Evolutionary conservation across 2,329 filamentous ascomycete species (phyloP).

Genomic region (Moelleriella libera): DNA sequence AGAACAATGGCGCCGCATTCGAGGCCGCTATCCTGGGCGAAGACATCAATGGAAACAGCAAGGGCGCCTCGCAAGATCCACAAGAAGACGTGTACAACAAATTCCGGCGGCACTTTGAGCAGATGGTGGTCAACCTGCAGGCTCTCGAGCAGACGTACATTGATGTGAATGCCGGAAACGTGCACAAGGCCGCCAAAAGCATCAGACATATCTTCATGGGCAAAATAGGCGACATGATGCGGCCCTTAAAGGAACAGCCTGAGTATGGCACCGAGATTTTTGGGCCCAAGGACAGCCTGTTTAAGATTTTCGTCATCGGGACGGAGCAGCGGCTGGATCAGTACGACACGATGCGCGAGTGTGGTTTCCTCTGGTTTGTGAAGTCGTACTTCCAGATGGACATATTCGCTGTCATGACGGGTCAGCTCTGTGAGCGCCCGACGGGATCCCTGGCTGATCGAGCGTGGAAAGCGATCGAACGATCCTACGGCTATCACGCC

Average conservation of each 20-base stretch:
- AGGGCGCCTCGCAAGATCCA: slow-evolving; percentile 7
- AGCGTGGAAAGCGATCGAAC: slow-evolving; percentile 34
- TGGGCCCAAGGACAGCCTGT: slow-evolving; percentile 36
- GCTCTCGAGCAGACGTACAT: slow-evolving; percentile 34
- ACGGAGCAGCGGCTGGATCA: slow-evolving; percentile 31
- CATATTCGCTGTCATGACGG: slow-evolving; percentile 39
- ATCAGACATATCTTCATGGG: slow-evolving; percentile 31
- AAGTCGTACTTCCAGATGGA: slow-evolving; percentile 41
- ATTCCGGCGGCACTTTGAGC: slow-evolving; percentile 25
- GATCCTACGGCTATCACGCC: slow-evolving; percentile 31
- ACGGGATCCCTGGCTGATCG: slow-evolving; percentile 36
- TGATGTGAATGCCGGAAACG: slow-evolving; percentile 35
- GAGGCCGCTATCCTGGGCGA: slow-evolving; percentile 35
- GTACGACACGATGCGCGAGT: slow-evolving; percentile 26
- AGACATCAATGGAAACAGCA: slow-evolving; percentile 15
- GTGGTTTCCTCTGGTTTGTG: slow-evolving; percentile 41
- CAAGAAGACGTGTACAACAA: slow-evolving; percentile 17
- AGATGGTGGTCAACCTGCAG: slow-evolving; percentile 26
- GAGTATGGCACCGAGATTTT: slow-evolving; percentile 36
- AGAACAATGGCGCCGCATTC: slow-evolving; percentile 27
- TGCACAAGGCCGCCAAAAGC: slow-evolving; percentile 35
- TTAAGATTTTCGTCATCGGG: slow-evolving; percentile 36
- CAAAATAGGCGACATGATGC: slow-evolving; percentile 34
- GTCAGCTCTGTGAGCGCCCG: slow-evolving; percentile 35
- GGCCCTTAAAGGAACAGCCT: slow-evolving; percentile 29